Evolutionary conservation across 2,329 filamentous ascomycete species (phyloP), one percentile per base, ranked within the genome.

Genomic region (Fusarium sp.): DNA sequence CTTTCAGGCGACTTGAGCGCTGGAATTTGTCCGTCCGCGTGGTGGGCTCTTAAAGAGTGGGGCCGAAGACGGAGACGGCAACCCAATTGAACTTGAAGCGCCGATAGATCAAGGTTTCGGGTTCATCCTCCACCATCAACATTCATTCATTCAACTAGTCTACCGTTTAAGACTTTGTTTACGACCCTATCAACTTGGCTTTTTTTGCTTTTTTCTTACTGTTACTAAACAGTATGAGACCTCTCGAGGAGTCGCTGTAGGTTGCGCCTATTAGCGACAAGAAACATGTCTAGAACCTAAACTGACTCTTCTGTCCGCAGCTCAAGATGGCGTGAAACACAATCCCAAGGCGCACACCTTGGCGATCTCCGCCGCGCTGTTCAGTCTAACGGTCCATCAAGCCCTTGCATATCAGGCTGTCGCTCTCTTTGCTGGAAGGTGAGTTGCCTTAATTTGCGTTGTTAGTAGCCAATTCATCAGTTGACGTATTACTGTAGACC

Each of bases 361-460:
- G 81, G 82, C n/a, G 86, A 90, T 65, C 82, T 94, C 58, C 89
- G 87, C 79, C 84, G 84, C 69, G 88, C 89, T n/a, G 85, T 93
- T 55, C 88, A 86, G 78, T 81, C 86, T 69, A 86, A 89, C 74
- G 86, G 87, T 20, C 79, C 86, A 18, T 79, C 79, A 13, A 92
- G 87, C 74, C 89, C 91, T 51, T 94, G 91, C 77, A 82, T 90
- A 56, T 84, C 89, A 48, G 94, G 93, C 16, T 88, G 94, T 70
- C 90, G 94, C 59, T 98, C 95, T 5, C 87, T 97, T 40, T 97
- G 92, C 80, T 98, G 95, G 95, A 98, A 97, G 88, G 92, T 91
- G 56, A 65, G 61, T 51, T 30, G n/a, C 20, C 45, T 29, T 13
- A 12, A 30, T 46, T n/a, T 27, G 27, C 49, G 44, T 29, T 30